These are phyloP conservation scores for Ogataea saltuana DNA, from an alignment of 805 yeast genomes.

Conservation along the genomic window DNA sequence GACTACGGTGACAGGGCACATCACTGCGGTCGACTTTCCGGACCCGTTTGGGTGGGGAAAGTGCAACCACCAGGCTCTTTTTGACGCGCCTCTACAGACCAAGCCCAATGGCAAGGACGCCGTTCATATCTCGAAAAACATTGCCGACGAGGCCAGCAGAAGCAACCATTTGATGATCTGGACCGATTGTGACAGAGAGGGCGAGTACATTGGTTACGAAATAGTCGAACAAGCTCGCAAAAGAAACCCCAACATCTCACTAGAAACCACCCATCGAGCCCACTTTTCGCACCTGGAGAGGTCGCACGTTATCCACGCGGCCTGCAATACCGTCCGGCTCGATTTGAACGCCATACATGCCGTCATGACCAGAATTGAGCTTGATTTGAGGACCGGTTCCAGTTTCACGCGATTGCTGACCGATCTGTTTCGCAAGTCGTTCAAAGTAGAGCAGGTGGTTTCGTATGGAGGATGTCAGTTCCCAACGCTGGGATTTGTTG, in stretches of 20 bases:
- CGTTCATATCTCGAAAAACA: constrained; percentile 57
- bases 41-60: constrained; percentile 63
- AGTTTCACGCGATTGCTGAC: constrained; percentile 84
- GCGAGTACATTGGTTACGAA: constrained; percentile 89
- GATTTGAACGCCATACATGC: constrained; percentile 77
- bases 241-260: constrained; percentile 46
- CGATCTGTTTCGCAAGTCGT: constrained; percentile 42
- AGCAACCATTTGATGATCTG: constrained; percentile 80
- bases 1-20: constrained; percentile 92
- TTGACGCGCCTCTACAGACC: constrained; percentile 65
- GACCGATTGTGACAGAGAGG: constrained; percentile 99
- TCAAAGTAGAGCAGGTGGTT: constrained; percentile 37
- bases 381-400: constrained; percentile 87
- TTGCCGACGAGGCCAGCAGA: constrained; percentile 59
- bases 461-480: constrained; percentile 96
- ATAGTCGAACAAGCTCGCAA: constrained; percentile 67
- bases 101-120: constrained; percentile 40
- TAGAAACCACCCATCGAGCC: constrained; percentile 66
- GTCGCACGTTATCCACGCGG: constrained; percentile 72
- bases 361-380: constrained; percentile 79
- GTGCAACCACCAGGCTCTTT: constrained; percentile 62
- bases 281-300: constrained; percentile 85
- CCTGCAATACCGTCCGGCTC: constrained; percentile 60
- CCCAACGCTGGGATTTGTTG: constrained; percentile 95
- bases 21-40: constrained; percentile 66